These are phyloP conservation scores for Saccharata proteae DNA, from an alignment of 2,329 filamentous ascomycete species.

Conservation along the genomic window DNA sequence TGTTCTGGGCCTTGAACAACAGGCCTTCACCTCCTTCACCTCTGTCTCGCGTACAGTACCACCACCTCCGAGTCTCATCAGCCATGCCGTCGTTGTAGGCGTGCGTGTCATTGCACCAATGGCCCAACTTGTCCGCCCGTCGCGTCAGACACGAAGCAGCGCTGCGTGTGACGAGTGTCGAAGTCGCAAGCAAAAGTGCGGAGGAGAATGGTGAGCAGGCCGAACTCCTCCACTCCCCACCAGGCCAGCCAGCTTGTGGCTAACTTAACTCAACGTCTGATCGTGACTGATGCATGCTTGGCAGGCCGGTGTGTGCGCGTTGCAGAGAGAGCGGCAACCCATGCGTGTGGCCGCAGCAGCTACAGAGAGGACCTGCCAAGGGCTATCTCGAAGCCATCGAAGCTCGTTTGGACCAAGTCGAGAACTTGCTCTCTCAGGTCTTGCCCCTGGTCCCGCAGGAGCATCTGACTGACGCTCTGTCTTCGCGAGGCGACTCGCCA, in stretches of 20 bases:
- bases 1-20: too few relatives aligned
- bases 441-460: slow-evolving; percentile 4
- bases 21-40: too few relatives aligned
- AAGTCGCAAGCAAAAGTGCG: slow-evolving; percentile 8
- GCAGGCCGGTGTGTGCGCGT: slow-evolving; percentile 7
- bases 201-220: slow-evolving; percentile 9
- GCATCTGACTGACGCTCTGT: slow-evolving; percentile 4
- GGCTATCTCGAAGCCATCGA: slow-evolving; percentile 8
- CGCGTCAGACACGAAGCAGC: slow-evolving; percentile 8
- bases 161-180: slow-evolving; percentile 8
- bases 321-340: slow-evolving; percentile 7
- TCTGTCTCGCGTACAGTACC: too few relatives aligned
- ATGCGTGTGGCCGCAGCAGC: slow-evolving; percentile 7
- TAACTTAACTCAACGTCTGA: background rate
- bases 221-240: background rate
- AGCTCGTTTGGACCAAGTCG: slow-evolving; percentile 8
- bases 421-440: slow-evolving; percentile 7
- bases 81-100: too few relatives aligned
- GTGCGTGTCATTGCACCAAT: too few relatives aligned
- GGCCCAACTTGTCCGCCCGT: slow-evolving; percentile 5
- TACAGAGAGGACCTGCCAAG: slow-evolving; percentile 8
- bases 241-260: too few relatives aligned
- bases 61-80: too few relatives aligned
- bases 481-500: background rate
- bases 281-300: background rate